Base-by-base conservation (phyloP, 352 stramenopile species). In the Globisporangium radiosum region DNA sequence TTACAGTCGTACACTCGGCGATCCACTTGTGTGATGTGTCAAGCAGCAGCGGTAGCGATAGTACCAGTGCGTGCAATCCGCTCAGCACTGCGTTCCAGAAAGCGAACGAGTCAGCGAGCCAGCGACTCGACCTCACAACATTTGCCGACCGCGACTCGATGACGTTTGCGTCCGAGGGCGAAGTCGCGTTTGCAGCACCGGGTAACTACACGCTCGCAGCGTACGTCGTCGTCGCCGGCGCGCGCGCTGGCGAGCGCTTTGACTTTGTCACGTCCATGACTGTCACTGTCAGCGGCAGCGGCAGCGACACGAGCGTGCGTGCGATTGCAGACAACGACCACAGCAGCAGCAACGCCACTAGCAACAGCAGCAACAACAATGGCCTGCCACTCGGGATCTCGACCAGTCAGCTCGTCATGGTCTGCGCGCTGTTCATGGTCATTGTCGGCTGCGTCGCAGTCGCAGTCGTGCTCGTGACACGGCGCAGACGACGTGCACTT, bases 211-310 rank as follows among this genome's bases (percentile, higher is more conserved):
- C 62, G 9, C 47, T 81, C 37, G 60, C 74, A 1, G 72, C 72
- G 5, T 72, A 78, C 42, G 58, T 81, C 42, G 57, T 81, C 39
- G 36, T 81, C 0, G 56, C 66, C 0, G 61, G 56, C 6, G n/a
- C 25, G 14, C 19, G 47, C 4, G 56, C 38, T 15, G 40, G 57
- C 17, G 51, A 72, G 39, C 65, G 60, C 40, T 73, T 69, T 43
- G 72, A 81, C 49, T 78, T 78, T 54, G 57, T 67, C 9, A 64
- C 61, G 4, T 75, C 69, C 59, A 64, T 54, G 45, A 62, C 10
- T 5, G 47, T 65, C 5, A 52, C 48, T 11, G 47, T 65, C 19
- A 9, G 39, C 11, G 19, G 39, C 6, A 54, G 37, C 17, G 40
- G 43, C 13, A 44, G 40, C 40, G 43, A 55, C n/a, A 54, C 51